Base-by-base conservation (phyloP, 208 protist genomes). In the Blechomonas ayalai region DNA sequence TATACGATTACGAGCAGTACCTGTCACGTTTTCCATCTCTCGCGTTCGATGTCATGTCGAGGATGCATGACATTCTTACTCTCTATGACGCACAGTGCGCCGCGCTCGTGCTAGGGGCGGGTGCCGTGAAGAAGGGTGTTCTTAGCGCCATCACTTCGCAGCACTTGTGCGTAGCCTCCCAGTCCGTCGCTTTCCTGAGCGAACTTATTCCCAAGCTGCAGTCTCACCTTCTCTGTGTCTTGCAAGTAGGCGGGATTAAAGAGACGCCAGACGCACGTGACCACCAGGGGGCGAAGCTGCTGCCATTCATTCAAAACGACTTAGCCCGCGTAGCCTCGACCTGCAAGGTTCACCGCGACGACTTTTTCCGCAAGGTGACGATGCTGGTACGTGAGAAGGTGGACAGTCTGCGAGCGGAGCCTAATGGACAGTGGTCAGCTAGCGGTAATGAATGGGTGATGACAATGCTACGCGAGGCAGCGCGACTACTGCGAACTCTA, bases 391-490 rank as follows among this genome's bases (percentile, higher is more conserved):
- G 62, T 24, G 56, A 60, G 12, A 94, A 94, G 51, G 77, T 91
- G 48, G 64, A 77, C 35, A 61, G 53, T 8, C 60, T 91, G 27
- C 70, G 65, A 18, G 7, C 20, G 7, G 10, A 59, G 43, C 25
- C 56, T 43, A 61, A 33, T 40, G 63, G 54, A 41, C 39, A 75
- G 48, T 95, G 82, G 80, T 23, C 48, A 3, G 23, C 27, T 3
- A 46, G 53, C 19, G 79, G 86, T 23, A 86, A 90, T 45, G 73
- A 87, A 50, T 95, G 82, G 82, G 67, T 95, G 13, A 90, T 95
- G 82, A 67, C 71, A 34, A 89, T 90, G 80, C 62, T 95, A 44
- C 61, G 75, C 9, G 82, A 95, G 62, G 75, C 76, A 31, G 86
- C 82, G 13, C 67, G 82, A 12, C 47, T 95, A 18, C 65, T 86